A percentile compares a stretch with the other conserved stretches of the same genome.
Conservation (phyloP, 495 filamentous ascomycete species). For the Penicillium pancosmium region DNA sequence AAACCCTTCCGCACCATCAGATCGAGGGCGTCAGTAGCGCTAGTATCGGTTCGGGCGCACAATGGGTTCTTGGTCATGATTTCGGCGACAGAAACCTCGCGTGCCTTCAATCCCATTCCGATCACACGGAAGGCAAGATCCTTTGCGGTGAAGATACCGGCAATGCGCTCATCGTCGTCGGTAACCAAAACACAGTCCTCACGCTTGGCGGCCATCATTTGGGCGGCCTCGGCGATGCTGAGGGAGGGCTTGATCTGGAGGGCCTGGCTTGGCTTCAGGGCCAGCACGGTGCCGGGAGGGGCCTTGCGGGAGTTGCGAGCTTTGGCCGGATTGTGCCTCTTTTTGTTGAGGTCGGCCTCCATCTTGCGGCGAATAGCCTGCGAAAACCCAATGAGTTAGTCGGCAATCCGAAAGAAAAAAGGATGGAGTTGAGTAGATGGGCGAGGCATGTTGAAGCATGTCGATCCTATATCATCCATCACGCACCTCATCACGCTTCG, state of each 20-base stretch:
- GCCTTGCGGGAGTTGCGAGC: conserved; percentile 87
- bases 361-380: conserved; percentile 96
- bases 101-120: conserved; percentile 87
- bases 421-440: conserved; percentile 12
- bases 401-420: neutral
- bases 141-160: conserved; percentile 98
- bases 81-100: conserved; percentile 87
- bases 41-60: conserved; percentile 95
- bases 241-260: conserved; percentile 97
- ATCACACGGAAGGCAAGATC: conserved; percentile 97
- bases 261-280: conserved; percentile 90
- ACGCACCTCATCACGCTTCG: conserved; percentile 95
- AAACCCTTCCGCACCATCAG: conserved; percentile 99
- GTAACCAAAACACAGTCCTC: conserved; percentile 99
- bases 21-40: conserved; percentile 94
- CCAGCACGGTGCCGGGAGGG: conserved; percentile 92
- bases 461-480: conserved; percentile 7
- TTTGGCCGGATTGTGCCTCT: conserved; percentile 76
- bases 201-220: conserved; percentile 98
- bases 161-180: conserved; percentile 95
- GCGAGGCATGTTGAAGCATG: conserved; percentile 2
- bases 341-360: conserved; percentile 97
- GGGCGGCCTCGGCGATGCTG: conserved; percentile 93
- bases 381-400: conserved; percentile 7
- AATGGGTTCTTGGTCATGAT: conserved; percentile 99